Base-by-base conservation (phyloP, 805 yeast genomes). In the Cyberlindnera japonica region DNA sequence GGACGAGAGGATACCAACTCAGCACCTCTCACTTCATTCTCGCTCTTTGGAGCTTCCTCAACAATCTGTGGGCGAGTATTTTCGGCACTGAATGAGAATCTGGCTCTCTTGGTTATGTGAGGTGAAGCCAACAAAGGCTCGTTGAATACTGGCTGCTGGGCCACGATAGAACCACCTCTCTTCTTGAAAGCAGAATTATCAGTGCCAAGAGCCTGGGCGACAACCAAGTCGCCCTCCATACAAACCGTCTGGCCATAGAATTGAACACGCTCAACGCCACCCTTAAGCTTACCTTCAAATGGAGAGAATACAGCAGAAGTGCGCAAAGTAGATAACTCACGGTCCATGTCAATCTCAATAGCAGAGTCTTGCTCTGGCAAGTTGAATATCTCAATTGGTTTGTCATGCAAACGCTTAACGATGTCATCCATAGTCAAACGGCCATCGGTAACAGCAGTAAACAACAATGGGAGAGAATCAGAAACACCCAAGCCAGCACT, bases 251-350 rank as follows among this genome's bases (percentile, higher is more conserved):
- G 81, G 43, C 79, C 83, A 47, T 81, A 77, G 62, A 85, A 69
- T 51, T 81, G 74, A 37, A 91, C 97, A 64, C 97, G 79, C 64
- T 89, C 95, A 58, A 91, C 83, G 57, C 88, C 81, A 48, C 97
- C 97, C 45, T 69, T 74, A 58, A 87, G 69, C 38, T 69, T 67
- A 47, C 73, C 74, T 43, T 67, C 68, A 51, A 79, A 75, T 47
- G 82, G 82, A 40, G 82, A 71, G 76, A 80, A 75, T 41, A 65
- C 57, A 28, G 64, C 50, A 8, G 71, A 59, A 33, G 59, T 48
- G 49, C 65, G 66, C 44, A 68, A 54, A 10, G 75, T 64, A n/a
- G 68, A 54, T 38, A 66, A 62, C 14, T 68, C 60, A 63, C 95
- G 79, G 64, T 89, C 96, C 51, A 86, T 65, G 59, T 89, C 95